Evolutionary conservation across 768 basidiomycete genomes (phyloP).

Genomic region (Flagelloscypha sp.): DNA sequence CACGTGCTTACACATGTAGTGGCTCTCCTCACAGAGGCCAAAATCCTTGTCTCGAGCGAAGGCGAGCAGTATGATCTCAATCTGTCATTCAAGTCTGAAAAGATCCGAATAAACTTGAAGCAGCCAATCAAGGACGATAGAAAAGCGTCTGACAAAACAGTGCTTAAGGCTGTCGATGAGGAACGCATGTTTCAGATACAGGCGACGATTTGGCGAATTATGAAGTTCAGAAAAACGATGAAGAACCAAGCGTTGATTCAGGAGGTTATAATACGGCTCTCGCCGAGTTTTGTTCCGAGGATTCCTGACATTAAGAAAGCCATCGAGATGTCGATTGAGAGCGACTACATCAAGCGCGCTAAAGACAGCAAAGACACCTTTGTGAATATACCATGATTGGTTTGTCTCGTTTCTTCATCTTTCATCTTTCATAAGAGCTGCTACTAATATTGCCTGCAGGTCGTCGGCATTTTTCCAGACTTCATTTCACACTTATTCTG

Average conservation of each 20-base stretch:
- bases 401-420: conserved; percentile 4
- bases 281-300: conserved; percentile 56
- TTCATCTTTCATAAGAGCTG: no score
- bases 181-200: conserved; percentile 72
- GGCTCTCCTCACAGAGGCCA: conserved; percentile 45
- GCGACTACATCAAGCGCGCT: conserved; percentile 70
- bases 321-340: conserved; percentile 65
- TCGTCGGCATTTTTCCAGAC: no score
- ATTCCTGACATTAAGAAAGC: conserved; percentile 73
- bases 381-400: conserved; percentile 16
- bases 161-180: conserved; percentile 70
- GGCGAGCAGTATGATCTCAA: conserved; percentile 62
- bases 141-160: conserved; percentile 60
- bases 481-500: no score
- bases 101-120: conserved; percentile 57
- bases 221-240: conserved; percentile 66
- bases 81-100: conserved; percentile 59
- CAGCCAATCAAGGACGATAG: conserved; percentile 64
- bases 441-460: no score
- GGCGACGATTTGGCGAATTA: conserved; percentile 62
- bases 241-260: conserved; percentile 59
- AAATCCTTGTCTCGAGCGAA: conserved; percentile 59
- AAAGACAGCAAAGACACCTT: conserved; percentile 57
- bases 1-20: conserved; percentile 56
- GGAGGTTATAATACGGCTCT: conserved; percentile 56